Evolutionary conservation across 352 stramenopile genomes (phyloP).

Genomic region (Phytophthora crassamura): DNA sequence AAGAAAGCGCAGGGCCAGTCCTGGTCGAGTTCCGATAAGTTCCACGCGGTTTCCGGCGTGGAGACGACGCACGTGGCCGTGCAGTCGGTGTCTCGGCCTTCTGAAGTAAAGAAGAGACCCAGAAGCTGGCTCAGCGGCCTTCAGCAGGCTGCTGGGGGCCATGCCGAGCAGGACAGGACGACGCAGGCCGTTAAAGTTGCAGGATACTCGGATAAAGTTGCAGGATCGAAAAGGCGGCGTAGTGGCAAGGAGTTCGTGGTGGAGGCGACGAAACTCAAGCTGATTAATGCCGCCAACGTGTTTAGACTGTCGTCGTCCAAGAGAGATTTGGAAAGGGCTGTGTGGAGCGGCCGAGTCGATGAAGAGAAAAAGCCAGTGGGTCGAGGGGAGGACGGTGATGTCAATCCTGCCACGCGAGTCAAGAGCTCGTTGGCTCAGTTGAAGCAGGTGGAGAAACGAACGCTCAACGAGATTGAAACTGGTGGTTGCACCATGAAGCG

Average conservation of each 20-base stretch:
- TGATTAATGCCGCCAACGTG: background rate
- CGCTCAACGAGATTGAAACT: background rate
- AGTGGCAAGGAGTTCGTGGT: background rate
- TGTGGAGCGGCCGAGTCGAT: background rate
- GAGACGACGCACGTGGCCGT: constrained; percentile 15
- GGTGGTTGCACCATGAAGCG: background rate
- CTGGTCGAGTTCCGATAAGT: background rate
- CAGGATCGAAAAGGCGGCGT: background rate
- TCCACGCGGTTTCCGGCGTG: constrained; percentile 12
- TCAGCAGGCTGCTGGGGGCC: background rate
- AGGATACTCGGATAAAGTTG: background rate
- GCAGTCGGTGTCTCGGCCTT: constrained; percentile 22
- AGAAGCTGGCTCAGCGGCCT: constrained; percentile 4
- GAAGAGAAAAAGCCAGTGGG: background rate
- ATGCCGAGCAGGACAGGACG: background rate
- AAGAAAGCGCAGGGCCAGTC: background rate
- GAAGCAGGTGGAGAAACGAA: background rate
- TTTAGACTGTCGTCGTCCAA: constrained; percentile 8
- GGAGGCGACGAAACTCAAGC: background rate
- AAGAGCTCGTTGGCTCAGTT: background rate
- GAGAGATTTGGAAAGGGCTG: constrained; percentile 3
- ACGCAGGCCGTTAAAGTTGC: background rate
- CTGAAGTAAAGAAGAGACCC: constrained; percentile 7
- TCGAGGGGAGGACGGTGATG: constrained; percentile 3
- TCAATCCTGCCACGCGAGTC: background rate